phyloP scores from a whole-genome alignment of 2,329 filamentous ascomycete species.

The Coniochaeta prunicola region DNA sequence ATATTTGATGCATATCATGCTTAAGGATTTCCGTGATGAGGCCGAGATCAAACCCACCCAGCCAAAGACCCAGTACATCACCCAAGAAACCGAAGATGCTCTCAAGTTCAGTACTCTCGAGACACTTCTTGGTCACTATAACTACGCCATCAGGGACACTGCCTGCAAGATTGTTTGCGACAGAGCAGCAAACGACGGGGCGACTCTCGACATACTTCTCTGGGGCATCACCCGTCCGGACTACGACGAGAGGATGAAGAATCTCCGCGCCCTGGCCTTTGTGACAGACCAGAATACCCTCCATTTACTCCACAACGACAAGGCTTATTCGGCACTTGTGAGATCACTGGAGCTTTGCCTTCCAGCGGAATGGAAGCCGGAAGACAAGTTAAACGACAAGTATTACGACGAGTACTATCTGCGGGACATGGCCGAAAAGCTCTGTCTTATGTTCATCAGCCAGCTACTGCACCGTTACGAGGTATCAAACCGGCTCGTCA shows the following conservation, averaged over 20 bases:
- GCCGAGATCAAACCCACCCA: conserved; percentile 59
- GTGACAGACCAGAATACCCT: conserved; percentile 43
- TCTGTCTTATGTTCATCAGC: conserved; percentile 49
- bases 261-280: conserved; percentile 47
- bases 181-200: conserved; percentile 50
- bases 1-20: conserved; percentile 47
- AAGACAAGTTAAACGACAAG: conserved; percentile 44
- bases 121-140: conserved; percentile 63
- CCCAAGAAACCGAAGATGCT: conserved; percentile 67
- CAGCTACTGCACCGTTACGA: conserved; percentile 53
- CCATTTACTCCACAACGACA: conserved; percentile 39
- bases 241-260: conserved; percentile 51
- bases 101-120: conserved; percentile 59
- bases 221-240: conserved; percentile 51
- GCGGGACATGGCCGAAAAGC: conserved; percentile 53
- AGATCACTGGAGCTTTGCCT: conserved; percentile 51
- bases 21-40: conserved; percentile 53
- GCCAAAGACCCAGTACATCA: conserved; percentile 65
- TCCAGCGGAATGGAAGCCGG: conserved; percentile 40
- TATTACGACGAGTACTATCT: conserved; percentile 57
- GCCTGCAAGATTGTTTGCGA: conserved; percentile 53
- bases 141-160: conserved; percentile 64
- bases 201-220: conserved; percentile 42
- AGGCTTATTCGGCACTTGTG: conserved; percentile 50
- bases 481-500: conserved; percentile 38